Evolutionary conservation across 192 early-diverging fungal genomes (phyloP).

Genomic region (Linderina pennispora): DNA sequence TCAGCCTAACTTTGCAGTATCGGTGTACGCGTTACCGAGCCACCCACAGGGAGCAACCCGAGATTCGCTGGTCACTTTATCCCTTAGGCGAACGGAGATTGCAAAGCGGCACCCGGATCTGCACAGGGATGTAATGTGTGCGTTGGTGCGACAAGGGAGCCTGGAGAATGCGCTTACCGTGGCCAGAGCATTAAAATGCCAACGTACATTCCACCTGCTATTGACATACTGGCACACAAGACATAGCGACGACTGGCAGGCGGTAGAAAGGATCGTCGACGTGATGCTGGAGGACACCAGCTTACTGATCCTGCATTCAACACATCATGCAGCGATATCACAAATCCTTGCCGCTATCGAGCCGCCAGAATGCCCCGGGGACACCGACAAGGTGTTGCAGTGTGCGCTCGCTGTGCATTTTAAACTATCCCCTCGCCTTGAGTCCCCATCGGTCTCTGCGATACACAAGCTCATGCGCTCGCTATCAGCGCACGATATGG

Average conservation of each 20-base stretch:
- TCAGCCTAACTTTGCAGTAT: neutral
- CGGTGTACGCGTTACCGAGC: constrained; percentile 9
- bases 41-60: neutral
- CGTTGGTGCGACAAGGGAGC: constrained; percentile 7
- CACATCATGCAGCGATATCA: constrained; percentile 15
- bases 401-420: constrained; percentile 14
- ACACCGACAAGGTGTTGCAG: neutral
- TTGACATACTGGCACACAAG: constrained; percentile 10
- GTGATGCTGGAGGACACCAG: constrained; percentile 1
- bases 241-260: constrained; percentile 5
- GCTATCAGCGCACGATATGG: constrained; percentile 2
- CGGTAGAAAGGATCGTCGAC: constrained; percentile 1
- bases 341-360: constrained; percentile 1
- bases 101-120: constrained; percentile 5
- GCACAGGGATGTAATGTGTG: constrained; percentile 17
- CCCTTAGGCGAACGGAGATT: neutral
- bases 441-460: constrained; percentile 13
- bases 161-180: constrained; percentile 1
- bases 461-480: constrained; percentile 15
- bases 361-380: neutral
- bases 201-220: constrained; percentile 7
- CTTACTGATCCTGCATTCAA: constrained; percentile 16
- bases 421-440: constrained; percentile 13
- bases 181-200: constrained; percentile 2
- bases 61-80: neutral